Percentiles rank a stretch among this genome's conserved stretches.
These are phyloP conservation scores for Monosporascus sp. DNA, from an alignment of 2,329 filamentous ascomycete genomes.

Conservation along the genomic window DNA sequence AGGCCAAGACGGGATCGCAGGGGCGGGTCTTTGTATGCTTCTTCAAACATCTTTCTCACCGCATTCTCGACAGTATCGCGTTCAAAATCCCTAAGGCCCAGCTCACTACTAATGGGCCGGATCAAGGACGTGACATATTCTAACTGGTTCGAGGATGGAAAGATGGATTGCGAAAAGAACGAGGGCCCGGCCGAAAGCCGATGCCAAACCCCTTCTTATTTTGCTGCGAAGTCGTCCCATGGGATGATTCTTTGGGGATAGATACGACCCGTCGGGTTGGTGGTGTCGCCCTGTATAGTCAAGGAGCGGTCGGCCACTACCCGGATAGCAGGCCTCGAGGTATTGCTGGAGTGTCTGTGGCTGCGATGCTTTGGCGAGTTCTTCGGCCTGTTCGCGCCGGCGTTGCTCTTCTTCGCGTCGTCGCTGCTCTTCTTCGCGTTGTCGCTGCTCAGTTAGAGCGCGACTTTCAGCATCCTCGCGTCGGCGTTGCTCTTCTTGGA, in stretches of 20 bases:
- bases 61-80: constrained; percentile 31
- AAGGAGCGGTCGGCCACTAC: constrained; percentile 26
- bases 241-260: constrained; percentile 31
- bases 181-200: constrained; percentile 14
- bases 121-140: constrained; percentile 27
- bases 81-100: constrained; percentile 28
- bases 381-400: too few species aligned
- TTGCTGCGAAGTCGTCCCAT: too few species aligned
- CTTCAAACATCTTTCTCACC: constrained; percentile 28
- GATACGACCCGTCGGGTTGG: constrained; percentile 26
- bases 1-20: constrained; percentile 27
- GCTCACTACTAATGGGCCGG: constrained; percentile 30
- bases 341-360: constrained; percentile 5
- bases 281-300: constrained; percentile 30
- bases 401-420: too few species aligned
- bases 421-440: too few species aligned
- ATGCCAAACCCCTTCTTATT: constrained; percentile 29
- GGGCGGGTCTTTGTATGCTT: constrained; percentile 18
- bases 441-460: too few species aligned
- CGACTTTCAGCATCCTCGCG: too few species aligned
- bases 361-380: too few species aligned
- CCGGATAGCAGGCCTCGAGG: constrained; percentile 26
- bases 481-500: not conserved
- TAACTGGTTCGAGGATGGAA: constrained; percentile 28
- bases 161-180: constrained; percentile 24